phyloP scores from a whole-genome alignment of 2,329 filamentous ascomycete species.

The Didymella glomerata region DNA sequence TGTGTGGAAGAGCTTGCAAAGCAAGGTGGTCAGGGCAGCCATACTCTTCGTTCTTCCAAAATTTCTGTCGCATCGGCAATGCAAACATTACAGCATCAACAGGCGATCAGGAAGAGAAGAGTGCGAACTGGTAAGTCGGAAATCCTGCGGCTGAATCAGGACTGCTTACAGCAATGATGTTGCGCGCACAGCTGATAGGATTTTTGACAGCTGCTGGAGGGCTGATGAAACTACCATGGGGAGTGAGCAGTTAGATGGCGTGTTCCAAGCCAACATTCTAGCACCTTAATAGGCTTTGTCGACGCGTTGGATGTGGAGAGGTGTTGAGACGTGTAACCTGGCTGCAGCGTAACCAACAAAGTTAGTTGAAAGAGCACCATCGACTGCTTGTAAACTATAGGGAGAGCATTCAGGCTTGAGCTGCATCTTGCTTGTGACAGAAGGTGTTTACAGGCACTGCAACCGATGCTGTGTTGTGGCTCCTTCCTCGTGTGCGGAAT shows the following conservation, averaged over 20 bases:
- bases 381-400: too few species aligned
- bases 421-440: too few species aligned
- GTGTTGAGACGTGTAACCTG: not conserved
- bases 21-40: not conserved
- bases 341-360: not conserved
- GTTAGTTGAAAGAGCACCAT: too few species aligned
- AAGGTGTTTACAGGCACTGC: too few species aligned
- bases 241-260: not conserved
- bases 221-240: not conserved
- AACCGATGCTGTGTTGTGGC: too few species aligned
- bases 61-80: not conserved
- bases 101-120: not conserved
- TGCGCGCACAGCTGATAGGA: not conserved
- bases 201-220: not conserved
- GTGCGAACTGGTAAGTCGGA: not conserved
- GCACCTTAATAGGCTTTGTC: not conserved
- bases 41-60: not conserved
- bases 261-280: not conserved
- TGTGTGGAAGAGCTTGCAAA: not conserved
- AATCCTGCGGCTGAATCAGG: not conserved
- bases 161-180: not conserved
- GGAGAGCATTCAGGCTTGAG: too few species aligned
- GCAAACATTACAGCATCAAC: not conserved
- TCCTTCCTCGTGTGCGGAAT: too few species aligned
- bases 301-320: not conserved